Evolutionary conservation across 2,329 filamentous ascomycete genomes (phyloP).

Genomic region (Proliferodiscus dingleyae): DNA sequence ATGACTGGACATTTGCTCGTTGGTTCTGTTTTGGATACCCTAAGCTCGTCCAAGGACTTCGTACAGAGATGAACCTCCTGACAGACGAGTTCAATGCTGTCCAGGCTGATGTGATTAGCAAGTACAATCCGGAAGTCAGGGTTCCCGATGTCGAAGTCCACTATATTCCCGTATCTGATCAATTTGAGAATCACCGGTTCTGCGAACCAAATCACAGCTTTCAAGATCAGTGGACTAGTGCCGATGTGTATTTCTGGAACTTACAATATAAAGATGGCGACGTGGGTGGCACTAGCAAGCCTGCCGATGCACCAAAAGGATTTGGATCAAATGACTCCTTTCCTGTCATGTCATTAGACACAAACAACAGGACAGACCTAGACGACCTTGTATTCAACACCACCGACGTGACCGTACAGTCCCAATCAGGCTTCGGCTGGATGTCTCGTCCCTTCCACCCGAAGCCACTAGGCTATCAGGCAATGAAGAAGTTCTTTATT

Average conservation of each 20-base stretch:
- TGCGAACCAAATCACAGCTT: neutral
- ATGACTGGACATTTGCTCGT: neutral
- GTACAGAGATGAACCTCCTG: neutral
- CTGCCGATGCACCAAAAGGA: too few relatives aligned
- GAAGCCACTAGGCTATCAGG: neutral
- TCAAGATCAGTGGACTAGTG: too few relatives aligned
- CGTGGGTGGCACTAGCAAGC: too few relatives aligned
- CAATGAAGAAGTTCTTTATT: neutral
- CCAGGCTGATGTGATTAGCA: neutral
- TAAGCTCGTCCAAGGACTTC: neutral
- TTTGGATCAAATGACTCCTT: too few relatives aligned
- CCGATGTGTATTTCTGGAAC: too few relatives aligned
- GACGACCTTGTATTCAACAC: neutral
- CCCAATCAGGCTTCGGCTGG: neutral
- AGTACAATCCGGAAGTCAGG: neutral
- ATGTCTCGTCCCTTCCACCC: neutral
- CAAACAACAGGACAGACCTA: too few relatives aligned
- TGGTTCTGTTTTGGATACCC: neutral
- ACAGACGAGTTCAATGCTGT: neutral
- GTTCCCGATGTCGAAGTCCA: neutral
- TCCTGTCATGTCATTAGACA: too few relatives aligned
- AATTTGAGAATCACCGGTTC: neutral
- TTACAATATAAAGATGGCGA: too few relatives aligned
- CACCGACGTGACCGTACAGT: too few relatives aligned
- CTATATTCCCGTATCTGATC: neutral